These are phyloP conservation scores for Suhomyces choctaworum DNA, from an alignment of 1,139 yeast genomes.

Conservation along the genomic window DNA sequence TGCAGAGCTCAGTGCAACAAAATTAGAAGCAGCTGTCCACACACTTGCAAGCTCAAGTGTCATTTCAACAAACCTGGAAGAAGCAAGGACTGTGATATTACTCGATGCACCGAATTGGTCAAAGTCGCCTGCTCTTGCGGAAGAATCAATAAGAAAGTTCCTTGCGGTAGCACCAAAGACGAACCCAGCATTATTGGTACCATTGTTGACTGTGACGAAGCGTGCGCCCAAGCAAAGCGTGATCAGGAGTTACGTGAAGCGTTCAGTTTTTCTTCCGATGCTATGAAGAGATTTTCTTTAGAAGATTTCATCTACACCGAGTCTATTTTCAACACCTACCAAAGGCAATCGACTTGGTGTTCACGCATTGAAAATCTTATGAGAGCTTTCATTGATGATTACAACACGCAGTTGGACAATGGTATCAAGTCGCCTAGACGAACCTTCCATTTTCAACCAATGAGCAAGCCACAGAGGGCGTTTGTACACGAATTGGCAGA, in stretches of 20 bases:
- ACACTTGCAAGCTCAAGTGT: conserved; percentile 61
- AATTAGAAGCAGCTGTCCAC: conserved; percentile 57
- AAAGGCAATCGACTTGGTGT: conserved; percentile 65
- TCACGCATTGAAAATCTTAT: conserved; percentile 56
- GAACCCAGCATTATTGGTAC: conserved; percentile 32
- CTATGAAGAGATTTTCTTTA: conserved; percentile 18
- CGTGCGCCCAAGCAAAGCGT: conserved; percentile 63
- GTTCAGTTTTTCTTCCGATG: conserved; percentile 39
- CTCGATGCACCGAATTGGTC: conserved; percentile 50
- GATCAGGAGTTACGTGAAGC: conserved; percentile 66
- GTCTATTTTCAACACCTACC: conserved; percentile 42
- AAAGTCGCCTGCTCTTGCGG: conserved; percentile 66
- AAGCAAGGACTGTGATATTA: conserved; percentile 38
- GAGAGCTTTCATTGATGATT: conserved; percentile 46
- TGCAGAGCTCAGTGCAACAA: conserved; percentile 63
- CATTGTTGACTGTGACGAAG: conserved; percentile 61
- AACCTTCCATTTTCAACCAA: conserved; percentile 66
- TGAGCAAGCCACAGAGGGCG: conserved; percentile 66
- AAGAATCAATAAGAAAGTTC: conserved; percentile 40
- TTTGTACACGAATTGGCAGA: conserved; percentile 71
- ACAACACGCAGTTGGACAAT: conserved; percentile 21
- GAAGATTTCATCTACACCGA: conserved; percentile 42
- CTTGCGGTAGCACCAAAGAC: conserved; percentile 54
- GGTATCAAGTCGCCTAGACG: conserved; percentile 17
- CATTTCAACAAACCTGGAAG: conserved; percentile 53